Conservation (phyloP, 2,329 filamentous ascomycete genomes). For the Tolypocladium sp. region DNA sequence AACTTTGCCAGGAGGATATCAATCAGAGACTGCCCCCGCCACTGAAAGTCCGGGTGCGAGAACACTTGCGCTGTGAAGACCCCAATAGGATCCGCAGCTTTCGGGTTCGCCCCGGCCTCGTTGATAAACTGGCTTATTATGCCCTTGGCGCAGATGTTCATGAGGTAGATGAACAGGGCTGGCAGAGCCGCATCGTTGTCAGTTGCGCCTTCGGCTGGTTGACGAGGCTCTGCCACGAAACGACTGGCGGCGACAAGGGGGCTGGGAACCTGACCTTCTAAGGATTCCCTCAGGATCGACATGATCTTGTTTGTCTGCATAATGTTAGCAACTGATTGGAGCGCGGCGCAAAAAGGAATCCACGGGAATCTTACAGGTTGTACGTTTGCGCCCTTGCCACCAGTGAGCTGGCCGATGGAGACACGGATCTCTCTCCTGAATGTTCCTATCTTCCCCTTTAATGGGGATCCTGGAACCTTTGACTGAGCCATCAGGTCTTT, state of each 20-base stretch:
- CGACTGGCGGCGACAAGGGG: slow-evolving; percentile 42
- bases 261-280: slow-evolving; percentile 42
- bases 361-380: slow-evolving; percentile 22
- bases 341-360: neutral
- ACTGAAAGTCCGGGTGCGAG: slow-evolving; percentile 56
- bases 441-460: slow-evolving; percentile 61
- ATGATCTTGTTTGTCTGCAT: slow-evolving; percentile 26
- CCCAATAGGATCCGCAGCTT: slow-evolving; percentile 69
- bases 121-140: slow-evolving; percentile 61
- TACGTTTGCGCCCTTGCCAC: slow-evolving; percentile 52
- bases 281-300: slow-evolving; percentile 39
- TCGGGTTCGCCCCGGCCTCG: slow-evolving; percentile 55
- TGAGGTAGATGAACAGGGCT: slow-evolving; percentile 60
- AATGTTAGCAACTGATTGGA: slow-evolving; percentile 7
- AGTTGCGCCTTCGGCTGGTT: slow-evolving; percentile 37
- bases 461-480: slow-evolving; percentile 31
- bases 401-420: slow-evolving; percentile 64
- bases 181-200: slow-evolving; percentile 49
- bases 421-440: slow-evolving; percentile 64
- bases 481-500: slow-evolving; percentile 51
- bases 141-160: slow-evolving; percentile 68
- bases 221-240: slow-evolving; percentile 39
- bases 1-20: slow-evolving; percentile 84
- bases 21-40: slow-evolving; percentile 59
- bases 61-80: slow-evolving; percentile 68